phyloP scores from a whole-genome alignment of 495 filamentous ascomycete species.

The Xylaria curta region DNA sequence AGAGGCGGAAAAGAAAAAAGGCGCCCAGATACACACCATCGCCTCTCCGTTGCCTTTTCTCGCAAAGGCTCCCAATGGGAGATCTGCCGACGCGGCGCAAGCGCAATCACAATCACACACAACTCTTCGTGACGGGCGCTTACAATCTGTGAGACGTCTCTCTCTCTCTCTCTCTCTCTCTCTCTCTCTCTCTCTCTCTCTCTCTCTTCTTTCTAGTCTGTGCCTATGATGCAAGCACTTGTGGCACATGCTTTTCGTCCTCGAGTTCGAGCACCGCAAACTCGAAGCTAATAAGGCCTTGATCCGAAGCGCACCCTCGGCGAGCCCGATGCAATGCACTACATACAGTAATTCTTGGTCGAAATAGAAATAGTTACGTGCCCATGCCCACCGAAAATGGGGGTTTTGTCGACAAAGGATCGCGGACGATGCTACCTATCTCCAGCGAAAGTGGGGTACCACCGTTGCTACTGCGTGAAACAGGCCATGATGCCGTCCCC shows the following conservation, averaged over 20 bases:
- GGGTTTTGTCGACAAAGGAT: conserved; percentile 5
- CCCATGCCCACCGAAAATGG: conserved; percentile 8
- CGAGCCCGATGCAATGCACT: conserved; percentile 15
- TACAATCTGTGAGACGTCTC: neutral
- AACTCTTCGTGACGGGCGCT: conserved; percentile 11
- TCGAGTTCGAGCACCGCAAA: conserved; percentile 2
- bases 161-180: neutral
- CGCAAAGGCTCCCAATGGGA: conserved; percentile 20
- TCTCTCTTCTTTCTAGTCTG: neutral
- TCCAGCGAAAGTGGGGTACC: conserved; percentile 4
- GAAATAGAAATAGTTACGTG: conserved; percentile 10
- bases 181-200: neutral
- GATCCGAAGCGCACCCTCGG: conserved; percentile 5
- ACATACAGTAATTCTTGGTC: neutral
- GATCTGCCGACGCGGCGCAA: conserved; percentile 26
- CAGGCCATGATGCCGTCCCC: neutral
- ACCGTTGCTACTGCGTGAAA: neutral
- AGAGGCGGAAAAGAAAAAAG: conserved; percentile 23
- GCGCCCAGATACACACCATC: conserved; percentile 19
- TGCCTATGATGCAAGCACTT: neutral
- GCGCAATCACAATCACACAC: conserved; percentile 25
- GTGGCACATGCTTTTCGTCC: neutral
- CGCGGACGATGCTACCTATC: conserved; percentile 1
- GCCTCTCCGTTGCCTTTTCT: neutral
- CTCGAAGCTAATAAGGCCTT: conserved; percentile 1